A percentile compares a stretch with the other conserved stretches of the same genome.
Evolutionary conservation across 805 yeast species (phyloP).

Genomic region (Osmozyma mogii): DNA sequence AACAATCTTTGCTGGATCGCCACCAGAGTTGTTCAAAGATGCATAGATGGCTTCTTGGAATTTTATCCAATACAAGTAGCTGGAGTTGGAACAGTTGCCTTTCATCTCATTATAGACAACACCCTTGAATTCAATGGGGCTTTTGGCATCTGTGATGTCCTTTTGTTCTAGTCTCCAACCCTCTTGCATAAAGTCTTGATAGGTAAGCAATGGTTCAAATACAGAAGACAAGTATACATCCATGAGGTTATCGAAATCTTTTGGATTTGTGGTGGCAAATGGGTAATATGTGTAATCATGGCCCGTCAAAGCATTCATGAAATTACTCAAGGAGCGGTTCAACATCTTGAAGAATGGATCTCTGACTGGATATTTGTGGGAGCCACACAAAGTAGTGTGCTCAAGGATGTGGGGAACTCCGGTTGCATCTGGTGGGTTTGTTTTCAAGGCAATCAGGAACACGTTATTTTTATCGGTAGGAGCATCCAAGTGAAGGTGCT

Average conservation of each 20-base stretch:
- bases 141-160: conserved; percentile 43
- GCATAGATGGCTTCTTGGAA: conserved; percentile 82
- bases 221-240: conserved; percentile 86
- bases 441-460: conserved; percentile 82
- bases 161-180: conserved; percentile 94
- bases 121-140: conserved; percentile 77
- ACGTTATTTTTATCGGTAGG: conserved; percentile 80
- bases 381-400: conserved; percentile 94
- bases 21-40: conserved; percentile 83
- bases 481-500: conserved; percentile 77
- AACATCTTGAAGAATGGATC: conserved; percentile 98
- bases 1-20: conserved; percentile 81
- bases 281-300: conserved; percentile 95
- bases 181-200: conserved; percentile 85
- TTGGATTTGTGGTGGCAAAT: conserved; percentile 84
- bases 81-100: conserved; percentile 87
- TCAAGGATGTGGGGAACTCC: conserved; percentile 96
- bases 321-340: conserved; percentile 86
- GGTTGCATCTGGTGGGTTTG: conserved; percentile 90
- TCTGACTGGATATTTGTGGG: conserved; percentile 82
- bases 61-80: conserved; percentile 76
- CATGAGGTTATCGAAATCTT: conserved; percentile 77
- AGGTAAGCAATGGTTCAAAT: conserved; percentile 67
- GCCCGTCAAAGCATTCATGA: conserved; percentile 99
- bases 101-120: conserved; percentile 98